phyloP scores from a whole-genome alignment of 371 early-diverging fungal genomes.

The Mucor irregularis region DNA sequence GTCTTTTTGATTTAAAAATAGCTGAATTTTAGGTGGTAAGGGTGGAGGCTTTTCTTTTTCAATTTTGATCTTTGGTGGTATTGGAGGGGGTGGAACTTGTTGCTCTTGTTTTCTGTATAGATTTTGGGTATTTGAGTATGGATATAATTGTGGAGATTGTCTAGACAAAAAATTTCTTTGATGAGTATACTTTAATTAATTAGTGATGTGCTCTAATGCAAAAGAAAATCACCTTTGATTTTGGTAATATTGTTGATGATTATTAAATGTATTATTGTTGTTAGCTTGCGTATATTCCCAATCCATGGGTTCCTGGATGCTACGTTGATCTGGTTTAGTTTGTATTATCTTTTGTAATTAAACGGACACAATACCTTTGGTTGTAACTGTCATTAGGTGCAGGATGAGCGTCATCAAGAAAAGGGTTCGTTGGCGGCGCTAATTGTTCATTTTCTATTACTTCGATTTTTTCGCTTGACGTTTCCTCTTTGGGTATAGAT shows the following conservation, averaged over 20 bases:
- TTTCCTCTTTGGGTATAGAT: neutral
- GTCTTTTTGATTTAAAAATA: neutral
- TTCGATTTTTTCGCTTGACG: no score
- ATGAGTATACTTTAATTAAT: neutral
- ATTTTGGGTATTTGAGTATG: neutral
- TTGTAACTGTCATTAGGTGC: no score
- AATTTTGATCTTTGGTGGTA: conserved; percentile 11
- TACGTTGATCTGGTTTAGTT: neutral
- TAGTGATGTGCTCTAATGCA: no score
- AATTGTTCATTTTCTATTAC: no score
- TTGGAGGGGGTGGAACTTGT: conserved; percentile 4
- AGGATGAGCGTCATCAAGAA: no score
- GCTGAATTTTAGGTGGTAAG: conserved; percentile 6
- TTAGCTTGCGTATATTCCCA: neutral
- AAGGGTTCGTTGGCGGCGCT: no score
- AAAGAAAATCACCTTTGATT: neutral
- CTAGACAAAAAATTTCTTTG: neutral
- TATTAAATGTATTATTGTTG: neutral
- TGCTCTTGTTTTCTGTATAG: neutral
- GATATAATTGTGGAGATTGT: neutral
- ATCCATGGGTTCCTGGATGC: neutral
- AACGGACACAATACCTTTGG: no score
- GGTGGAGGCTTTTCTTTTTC: conserved; percentile 4
- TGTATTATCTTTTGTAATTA: no score
- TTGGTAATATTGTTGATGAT: neutral